Percentiles rank a stretch among this genome's conserved stretches.
These are phyloP conservation scores for Helenozyma baotianmanensis DNA, from an alignment of 805 yeast species.

Conservation along the genomic window DNA sequence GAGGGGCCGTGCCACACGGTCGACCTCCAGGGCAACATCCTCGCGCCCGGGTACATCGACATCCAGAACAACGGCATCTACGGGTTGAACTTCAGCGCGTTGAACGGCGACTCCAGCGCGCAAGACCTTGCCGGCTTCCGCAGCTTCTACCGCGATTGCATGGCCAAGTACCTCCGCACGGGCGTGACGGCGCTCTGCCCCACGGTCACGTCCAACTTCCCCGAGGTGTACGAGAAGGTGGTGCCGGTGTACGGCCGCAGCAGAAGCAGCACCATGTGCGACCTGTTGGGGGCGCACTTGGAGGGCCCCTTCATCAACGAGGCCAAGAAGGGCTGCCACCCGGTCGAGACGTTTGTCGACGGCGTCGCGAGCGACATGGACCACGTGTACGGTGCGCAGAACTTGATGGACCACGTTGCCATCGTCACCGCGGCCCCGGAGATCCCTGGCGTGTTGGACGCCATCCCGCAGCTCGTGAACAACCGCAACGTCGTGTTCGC, in stretches of 20 bases:
- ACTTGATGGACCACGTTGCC: slow-evolving; percentile 30
- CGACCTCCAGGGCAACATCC: slow-evolving; percentile 43
- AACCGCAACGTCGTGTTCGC: slow-evolving; percentile 35
- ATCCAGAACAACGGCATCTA: slow-evolving; percentile 56
- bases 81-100: slow-evolving; percentile 48
- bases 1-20: slow-evolving; percentile 20
- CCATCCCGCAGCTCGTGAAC: slow-evolving; percentile 30
- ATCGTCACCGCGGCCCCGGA: slow-evolving; percentile 53
- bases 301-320: slow-evolving; percentile 56
- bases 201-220: slow-evolving; percentile 49
- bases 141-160: slow-evolving; percentile 37
- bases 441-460: slow-evolving; percentile 40
- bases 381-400: slow-evolving; percentile 35
- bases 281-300: slow-evolving; percentile 53
- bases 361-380: slow-evolving; percentile 26
- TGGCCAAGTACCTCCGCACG: slow-evolving; percentile 43
- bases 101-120: slow-evolving; percentile 25
- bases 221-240: slow-evolving; percentile 44
- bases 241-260: slow-evolving; percentile 39
- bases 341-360: slow-evolving; percentile 39
- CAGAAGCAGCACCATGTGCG: slow-evolving; percentile 30
- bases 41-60: slow-evolving; percentile 56
- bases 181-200: slow-evolving; percentile 58
- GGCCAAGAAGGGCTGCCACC: slow-evolving; percentile 49
- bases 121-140: slow-evolving; percentile 29